Percentiles rank a stretch among this genome's conserved stretches.
phyloP scores from a whole-genome alignment of 2,329 filamentous ascomycete genomes.

The Furcasterigmium sp. region DNA sequence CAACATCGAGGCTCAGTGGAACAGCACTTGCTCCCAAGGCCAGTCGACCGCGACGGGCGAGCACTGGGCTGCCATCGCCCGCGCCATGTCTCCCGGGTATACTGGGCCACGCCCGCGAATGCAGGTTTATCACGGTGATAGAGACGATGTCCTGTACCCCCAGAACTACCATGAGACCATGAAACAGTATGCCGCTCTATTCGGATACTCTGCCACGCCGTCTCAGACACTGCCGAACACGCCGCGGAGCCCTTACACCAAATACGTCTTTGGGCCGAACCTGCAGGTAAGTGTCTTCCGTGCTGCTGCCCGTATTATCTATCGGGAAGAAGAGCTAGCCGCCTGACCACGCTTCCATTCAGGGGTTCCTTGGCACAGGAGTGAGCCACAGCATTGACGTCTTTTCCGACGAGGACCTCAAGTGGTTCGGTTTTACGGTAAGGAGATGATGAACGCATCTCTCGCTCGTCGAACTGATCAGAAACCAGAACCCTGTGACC shows the following conservation, averaged over 20 bases:
- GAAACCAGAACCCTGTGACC: conserved; percentile 3
- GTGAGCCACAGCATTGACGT: conserved; percentile 11
- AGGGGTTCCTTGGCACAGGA: conserved; percentile 9
- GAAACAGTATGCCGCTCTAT: conserved; percentile 50
- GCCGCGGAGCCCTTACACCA: conserved; percentile 33
- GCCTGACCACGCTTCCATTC: too few species aligned
- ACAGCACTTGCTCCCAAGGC: conserved; percentile 48
- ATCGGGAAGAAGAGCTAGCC: too few species aligned
- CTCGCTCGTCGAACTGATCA: not conserved
- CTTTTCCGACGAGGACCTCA: conserved; percentile 11
- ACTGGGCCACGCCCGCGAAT: conserved; percentile 44
- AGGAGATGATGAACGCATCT: too few species aligned
- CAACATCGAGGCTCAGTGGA: conserved; percentile 41
- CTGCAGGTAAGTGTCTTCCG: conserved; percentile 6
- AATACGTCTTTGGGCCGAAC: conserved; percentile 30
- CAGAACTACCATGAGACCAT: conserved; percentile 53
- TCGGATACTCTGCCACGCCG: conserved; percentile 30
- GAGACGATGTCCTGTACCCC: conserved; percentile 42
- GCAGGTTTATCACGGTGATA: conserved; percentile 53
- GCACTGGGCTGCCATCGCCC: conserved; percentile 34
- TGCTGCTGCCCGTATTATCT: too few species aligned
- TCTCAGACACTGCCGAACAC: conserved; percentile 22
- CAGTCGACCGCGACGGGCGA: conserved; percentile 34
- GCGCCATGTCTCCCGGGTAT: conserved; percentile 47
- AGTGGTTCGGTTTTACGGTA: conserved; percentile 11